Evolutionary conservation across 1,284 basidiomycete species (phyloP).

Genomic region (Paramarasmius palmivorus): DNA sequence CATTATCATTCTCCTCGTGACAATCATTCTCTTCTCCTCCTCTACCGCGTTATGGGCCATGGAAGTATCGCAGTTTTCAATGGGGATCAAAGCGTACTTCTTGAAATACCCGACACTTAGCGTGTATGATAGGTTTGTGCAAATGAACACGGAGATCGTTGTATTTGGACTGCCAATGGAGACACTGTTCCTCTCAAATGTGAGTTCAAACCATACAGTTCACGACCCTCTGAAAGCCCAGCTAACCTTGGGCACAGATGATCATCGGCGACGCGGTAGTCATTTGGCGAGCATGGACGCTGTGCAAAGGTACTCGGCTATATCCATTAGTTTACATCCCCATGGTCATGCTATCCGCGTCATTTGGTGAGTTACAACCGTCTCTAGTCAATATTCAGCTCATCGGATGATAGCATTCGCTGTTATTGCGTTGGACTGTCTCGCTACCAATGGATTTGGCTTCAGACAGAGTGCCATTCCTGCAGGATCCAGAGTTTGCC

Average conservation of each 20-base stretch:
- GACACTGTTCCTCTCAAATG: too few species aligned
- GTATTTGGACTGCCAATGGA: too few species aligned
- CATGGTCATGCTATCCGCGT: neutral
- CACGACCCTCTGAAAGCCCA: too few species aligned
- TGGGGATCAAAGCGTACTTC: too few species aligned
- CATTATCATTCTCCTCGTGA: too few species aligned
- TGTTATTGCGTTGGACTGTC: constrained; percentile 5
- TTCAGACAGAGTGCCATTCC: neutral
- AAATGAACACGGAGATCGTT: too few species aligned
- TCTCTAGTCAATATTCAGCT: neutral
- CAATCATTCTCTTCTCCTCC: too few species aligned
- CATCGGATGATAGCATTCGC: neutral
- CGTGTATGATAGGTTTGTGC: too few species aligned
- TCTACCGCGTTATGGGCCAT: too few species aligned
- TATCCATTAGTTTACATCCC: neutral
- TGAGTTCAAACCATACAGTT: too few species aligned
- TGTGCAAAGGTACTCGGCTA: neutral
- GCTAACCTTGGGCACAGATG: constrained; percentile 4
- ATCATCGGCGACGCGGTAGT: constrained; percentile 11
- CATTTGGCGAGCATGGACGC: constrained; percentile 10
- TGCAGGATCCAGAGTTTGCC: constrained; percentile 5
- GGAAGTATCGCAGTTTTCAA: too few species aligned
- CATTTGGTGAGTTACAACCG: neutral
- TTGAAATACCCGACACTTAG: too few species aligned
- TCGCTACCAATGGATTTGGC: neutral